These are phyloP conservation scores for Vinca major DNA, from an alignment of 305 asterid genomes.

Conservation along the genomic window DNA sequence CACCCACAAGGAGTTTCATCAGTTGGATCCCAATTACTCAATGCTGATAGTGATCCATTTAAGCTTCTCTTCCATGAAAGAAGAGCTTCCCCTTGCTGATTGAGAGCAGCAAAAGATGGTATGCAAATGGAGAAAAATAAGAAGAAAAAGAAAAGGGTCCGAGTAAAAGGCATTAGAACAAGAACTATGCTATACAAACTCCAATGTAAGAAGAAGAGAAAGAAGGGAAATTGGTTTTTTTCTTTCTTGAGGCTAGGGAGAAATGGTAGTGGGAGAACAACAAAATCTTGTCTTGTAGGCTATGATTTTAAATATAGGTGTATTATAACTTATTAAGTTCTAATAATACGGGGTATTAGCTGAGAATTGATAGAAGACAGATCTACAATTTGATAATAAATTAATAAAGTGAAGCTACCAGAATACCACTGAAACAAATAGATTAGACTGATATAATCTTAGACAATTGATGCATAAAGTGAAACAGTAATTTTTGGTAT, in stretches of 20 bases:
- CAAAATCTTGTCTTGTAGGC: slow-evolving; percentile 62
- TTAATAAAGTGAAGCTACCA: no score
- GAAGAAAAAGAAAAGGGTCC: slow-evolving; percentile 31
- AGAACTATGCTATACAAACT: slow-evolving; percentile 30
- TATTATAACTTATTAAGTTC: no score
- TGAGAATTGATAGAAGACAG: no score
- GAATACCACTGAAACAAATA: no score
- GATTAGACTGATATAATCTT: no score
- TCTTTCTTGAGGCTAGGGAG: slow-evolving; percentile 63
- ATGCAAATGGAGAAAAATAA: slow-evolving; percentile 12
- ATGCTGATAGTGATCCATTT: slow-evolving; percentile 40
- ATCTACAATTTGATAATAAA: no score
- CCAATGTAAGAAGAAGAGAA: slow-evolving; percentile 31
- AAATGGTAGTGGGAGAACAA: slow-evolving; percentile 40
- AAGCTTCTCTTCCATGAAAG: slow-evolving; percentile 54
- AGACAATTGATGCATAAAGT: no score
- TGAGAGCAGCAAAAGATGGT: slow-evolving; percentile 26
- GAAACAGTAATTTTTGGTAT: no score
- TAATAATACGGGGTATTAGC: no score
- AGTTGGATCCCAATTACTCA: slow-evolving; percentile 55
- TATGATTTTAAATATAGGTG: slow-evolving; percentile 24
- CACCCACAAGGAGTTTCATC: slow-evolving; percentile 60
- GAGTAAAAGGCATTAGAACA: slow-evolving; percentile 44
- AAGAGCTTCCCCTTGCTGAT: slow-evolving; percentile 55
- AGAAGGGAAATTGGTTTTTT: slow-evolving; percentile 6